Evolutionary conservation across 768 basidiomycete genomes (phyloP), one percentile per base, ranked within the genome.

Genomic region (Clitopilus hobsonii): DNA sequence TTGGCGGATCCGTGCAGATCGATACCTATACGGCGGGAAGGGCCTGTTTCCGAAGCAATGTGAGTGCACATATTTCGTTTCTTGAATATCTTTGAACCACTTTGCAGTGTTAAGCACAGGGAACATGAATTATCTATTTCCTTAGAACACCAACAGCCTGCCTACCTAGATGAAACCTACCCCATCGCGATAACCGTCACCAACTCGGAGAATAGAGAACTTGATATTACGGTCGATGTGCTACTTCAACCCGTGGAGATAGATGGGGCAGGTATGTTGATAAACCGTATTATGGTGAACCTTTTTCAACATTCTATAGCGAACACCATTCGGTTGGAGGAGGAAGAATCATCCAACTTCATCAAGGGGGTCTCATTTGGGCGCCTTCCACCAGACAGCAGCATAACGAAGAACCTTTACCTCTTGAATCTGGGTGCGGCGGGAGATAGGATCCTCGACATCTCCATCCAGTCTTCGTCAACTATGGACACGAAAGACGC

Each of bases 141-240:
- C 0, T 65, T 94, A 45, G 67, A 74, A 1, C 86, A 93, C 55
- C 70, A 79, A 0, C 67, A 78, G 1, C 88, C 89, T 0, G 92
- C 91, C 0, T 90, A 87, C 66, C 68, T 96, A 29, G 86, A 89
- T 58, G 95, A 97, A 67, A 77, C 80, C 45, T 91, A 89, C 63
- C 85, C 89, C 0, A 86, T 98, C 60, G 65, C 67, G 10, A 73
- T 98, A 38, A 75, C 82, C 47, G 76, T 96, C 13, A 80, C 71
- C 3, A 97, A 94, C 64, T 63, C 71, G 4, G 94, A 97, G 65
- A 80, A 82, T 47, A 75, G 83, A 18, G 77, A 84, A 23, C 68
- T 98, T 10, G 83, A 89, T 14, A 70, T 91, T 11, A 71, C 77
- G 4, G 72, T 93, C 8, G 89, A 94, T 54, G 79, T 90, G 4